A percentile compares a stretch with the other conserved stretches of the same genome.
phyloP scores from a whole-genome alignment of 768 basidiomycete species.

The Pholiota conissans region DNA sequence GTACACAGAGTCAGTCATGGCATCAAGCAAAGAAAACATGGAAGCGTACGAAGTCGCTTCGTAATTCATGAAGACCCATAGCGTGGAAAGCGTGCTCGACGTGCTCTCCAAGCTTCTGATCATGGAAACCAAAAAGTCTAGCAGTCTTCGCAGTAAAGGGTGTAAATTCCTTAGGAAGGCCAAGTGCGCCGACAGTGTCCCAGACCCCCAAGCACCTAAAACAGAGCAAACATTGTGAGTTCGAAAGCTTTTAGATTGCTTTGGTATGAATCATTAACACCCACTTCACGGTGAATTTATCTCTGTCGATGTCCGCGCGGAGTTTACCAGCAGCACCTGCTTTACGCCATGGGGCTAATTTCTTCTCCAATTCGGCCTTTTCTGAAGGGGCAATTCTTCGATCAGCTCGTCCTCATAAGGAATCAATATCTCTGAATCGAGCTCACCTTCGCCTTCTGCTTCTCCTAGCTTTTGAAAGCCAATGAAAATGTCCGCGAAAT shows the following conservation, averaged over 20 bases:
- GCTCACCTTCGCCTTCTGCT: slow-evolving; percentile 25
- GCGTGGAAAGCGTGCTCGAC: slow-evolving; percentile 69
- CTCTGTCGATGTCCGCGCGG: slow-evolving; percentile 45
- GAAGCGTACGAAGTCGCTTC: slow-evolving; percentile 63
- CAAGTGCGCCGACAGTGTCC: slow-evolving; percentile 76
- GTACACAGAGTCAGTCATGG: background rate
- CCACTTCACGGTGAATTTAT: slow-evolving; percentile 64
- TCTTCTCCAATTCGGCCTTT: slow-evolving; percentile 42
- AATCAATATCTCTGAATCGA: slow-evolving; percentile 41
- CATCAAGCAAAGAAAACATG: background rate
- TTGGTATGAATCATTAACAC: slow-evolving; percentile 11
- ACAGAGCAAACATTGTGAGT: background rate
- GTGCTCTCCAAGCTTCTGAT: slow-evolving; percentile 59
- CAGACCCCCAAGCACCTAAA: slow-evolving; percentile 70
- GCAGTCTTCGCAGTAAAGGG: slow-evolving; percentile 41
- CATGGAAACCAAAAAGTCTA: slow-evolving; percentile 66
- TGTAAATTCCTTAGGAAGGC: slow-evolving; percentile 66
- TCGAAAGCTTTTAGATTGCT: too few species aligned
- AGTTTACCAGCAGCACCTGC: slow-evolving; percentile 50
- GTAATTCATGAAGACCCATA: slow-evolving; percentile 65
- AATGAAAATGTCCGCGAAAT: slow-evolving; percentile 64
- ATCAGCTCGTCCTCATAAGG: background rate
- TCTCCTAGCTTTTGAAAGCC: slow-evolving; percentile 64
- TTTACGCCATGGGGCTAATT: slow-evolving; percentile 57
- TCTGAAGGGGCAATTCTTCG: slow-evolving; percentile 16